These are phyloP conservation scores for Debaryomyces singareniensis DNA, from an alignment of 1,139 yeast species.

Conservation along the genomic window DNA sequence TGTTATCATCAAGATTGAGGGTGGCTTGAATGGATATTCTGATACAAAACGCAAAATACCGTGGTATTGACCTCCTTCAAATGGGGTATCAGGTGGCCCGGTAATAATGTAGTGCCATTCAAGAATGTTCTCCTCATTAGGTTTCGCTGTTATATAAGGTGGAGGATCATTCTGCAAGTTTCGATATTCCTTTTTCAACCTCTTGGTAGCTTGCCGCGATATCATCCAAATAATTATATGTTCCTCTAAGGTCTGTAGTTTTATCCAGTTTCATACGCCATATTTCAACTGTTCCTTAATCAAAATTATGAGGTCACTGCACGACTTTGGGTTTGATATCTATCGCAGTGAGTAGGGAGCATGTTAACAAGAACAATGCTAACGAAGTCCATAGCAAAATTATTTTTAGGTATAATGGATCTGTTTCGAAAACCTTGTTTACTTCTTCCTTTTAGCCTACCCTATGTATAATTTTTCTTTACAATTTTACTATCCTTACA, in stretches of 20 bases:
- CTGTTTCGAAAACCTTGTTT: too few relatives aligned
- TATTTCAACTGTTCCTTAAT: too few relatives aligned
- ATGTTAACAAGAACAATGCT: too few relatives aligned
- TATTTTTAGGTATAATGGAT: too few relatives aligned
- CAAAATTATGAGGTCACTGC: too few relatives aligned
- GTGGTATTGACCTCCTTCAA: slow-evolving; percentile 81
- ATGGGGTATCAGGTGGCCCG: slow-evolving; percentile 87
- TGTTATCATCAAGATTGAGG: slow-evolving; percentile 82
- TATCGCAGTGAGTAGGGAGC: too few relatives aligned
- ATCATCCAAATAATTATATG: slow-evolving; percentile 21
- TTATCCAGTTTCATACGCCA: too few relatives aligned
- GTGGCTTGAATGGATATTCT: slow-evolving; percentile 91
- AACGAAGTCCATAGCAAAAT: too few relatives aligned
- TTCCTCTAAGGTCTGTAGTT: neutral
- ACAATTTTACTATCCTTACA: too few relatives aligned
- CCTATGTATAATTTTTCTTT: too few relatives aligned
- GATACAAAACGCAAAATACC: slow-evolving; percentile 79
- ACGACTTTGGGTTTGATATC: too few relatives aligned
- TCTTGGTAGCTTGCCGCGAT: slow-evolving; percentile 44
- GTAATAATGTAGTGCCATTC: slow-evolving; percentile 74
- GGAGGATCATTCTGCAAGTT: slow-evolving; percentile 69
- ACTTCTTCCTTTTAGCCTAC: too few relatives aligned
- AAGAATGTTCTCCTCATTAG: slow-evolving; percentile 70
- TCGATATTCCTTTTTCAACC: slow-evolving; percentile 75
- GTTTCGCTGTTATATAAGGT: slow-evolving; percentile 77